Conservation (phyloP, 805 yeast genomes). For the Hanseniaspora meyeri region DNA sequence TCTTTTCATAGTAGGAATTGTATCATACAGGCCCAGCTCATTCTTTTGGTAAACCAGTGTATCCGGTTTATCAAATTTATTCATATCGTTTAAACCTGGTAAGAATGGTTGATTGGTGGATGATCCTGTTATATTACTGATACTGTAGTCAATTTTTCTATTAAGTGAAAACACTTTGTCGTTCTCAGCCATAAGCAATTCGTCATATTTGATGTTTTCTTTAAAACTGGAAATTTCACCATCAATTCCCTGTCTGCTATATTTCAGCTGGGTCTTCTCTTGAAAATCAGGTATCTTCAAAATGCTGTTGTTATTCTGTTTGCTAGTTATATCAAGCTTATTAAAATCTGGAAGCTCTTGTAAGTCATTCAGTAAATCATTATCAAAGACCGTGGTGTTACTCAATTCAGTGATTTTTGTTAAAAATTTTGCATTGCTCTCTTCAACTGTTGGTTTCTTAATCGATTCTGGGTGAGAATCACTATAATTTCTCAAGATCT, state of each 20-base stretch:
- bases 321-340: constrained; percentile 26
- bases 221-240: constrained; percentile 54
- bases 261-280: constrained; percentile 51
- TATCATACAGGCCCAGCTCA: constrained; percentile 61
- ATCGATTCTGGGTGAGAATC: not conserved
- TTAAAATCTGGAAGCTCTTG: constrained; percentile 41
- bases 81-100: constrained; percentile 65
- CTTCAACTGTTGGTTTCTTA: constrained; percentile 8
- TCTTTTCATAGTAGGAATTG: constrained; percentile 70
- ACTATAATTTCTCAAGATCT: not conserved
- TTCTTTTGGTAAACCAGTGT: constrained; percentile 46
- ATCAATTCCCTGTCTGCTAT: constrained; percentile 60
- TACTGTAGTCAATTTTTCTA: constrained; percentile 51
- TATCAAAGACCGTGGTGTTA: constrained; percentile 36
- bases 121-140: constrained; percentile 55
- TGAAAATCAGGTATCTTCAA: constrained; percentile 41
- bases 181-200: constrained; percentile 39
- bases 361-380: constrained; percentile 59
- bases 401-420: constrained; percentile 51
- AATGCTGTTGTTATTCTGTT: not conserved
- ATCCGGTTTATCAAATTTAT: constrained; percentile 20
- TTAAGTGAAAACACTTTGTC: constrained; percentile 61
- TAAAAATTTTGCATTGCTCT: constrained; percentile 19
- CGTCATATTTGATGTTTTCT: constrained; percentile 46
- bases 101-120: constrained; percentile 73